Conservation (phyloP, 768 basidiomycete species). For the Suillus spraguei region DNA sequence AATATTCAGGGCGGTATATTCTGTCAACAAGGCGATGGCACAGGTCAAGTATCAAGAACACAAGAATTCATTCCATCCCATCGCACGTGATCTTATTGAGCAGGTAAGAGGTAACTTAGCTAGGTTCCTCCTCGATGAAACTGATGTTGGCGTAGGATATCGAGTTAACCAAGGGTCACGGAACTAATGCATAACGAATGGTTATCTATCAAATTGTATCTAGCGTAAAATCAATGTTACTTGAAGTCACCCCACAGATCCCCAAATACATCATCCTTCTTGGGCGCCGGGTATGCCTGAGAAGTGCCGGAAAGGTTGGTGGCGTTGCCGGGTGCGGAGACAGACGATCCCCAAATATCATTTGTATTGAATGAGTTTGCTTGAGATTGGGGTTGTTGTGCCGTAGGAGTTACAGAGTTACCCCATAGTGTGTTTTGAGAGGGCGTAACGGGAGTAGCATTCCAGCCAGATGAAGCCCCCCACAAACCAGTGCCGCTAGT, state of each 20-base stretch:
- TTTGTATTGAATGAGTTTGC: slow-evolving; percentile 39
- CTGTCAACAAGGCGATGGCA: slow-evolving; percentile 58
- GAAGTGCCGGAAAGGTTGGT: slow-evolving; percentile 36
- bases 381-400: slow-evolving; percentile 28
- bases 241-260: slow-evolving; percentile 87
- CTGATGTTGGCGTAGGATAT: slow-evolving; percentile 1
- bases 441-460: slow-evolving; percentile 33
- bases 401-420: slow-evolving; percentile 18
- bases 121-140: not conserved
- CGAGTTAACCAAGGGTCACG: not conserved
- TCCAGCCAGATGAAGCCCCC: slow-evolving; percentile 73
- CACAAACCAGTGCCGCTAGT: slow-evolving; percentile 57
- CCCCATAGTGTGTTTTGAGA: slow-evolving; percentile 39
- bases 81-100: slow-evolving; percentile 73
- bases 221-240: slow-evolving; percentile 32
- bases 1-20: slow-evolving; percentile 54
- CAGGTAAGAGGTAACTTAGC: slow-evolving; percentile 48
- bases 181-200: not conserved
- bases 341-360: slow-evolving; percentile 59
- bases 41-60: slow-evolving; percentile 47
- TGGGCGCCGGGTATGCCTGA: slow-evolving; percentile 38
- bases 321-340: slow-evolving; percentile 25
- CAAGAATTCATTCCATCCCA: slow-evolving; percentile 70
- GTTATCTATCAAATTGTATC: slow-evolving; percentile 10
- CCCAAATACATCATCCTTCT: slow-evolving; percentile 81